Evolutionary conservation across 1,139 yeast genomes (phyloP), one percentile per base, ranked within the genome.

Genomic region (Blastobotrys petasosporus): DNA sequence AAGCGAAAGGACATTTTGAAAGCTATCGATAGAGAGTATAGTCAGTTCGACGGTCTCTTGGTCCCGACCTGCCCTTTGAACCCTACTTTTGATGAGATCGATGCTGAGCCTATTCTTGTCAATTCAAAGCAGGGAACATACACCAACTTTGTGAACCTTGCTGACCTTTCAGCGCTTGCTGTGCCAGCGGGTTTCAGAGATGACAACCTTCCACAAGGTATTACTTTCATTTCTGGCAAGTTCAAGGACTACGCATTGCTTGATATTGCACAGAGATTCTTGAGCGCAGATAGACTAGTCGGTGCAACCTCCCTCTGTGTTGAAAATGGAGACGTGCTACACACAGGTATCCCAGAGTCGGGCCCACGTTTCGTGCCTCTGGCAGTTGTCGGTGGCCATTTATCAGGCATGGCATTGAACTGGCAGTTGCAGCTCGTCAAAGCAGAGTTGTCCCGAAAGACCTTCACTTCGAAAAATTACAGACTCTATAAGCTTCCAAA

Each of bases 331-430:
- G 82, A 78, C 54, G 64, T 60, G 34, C 59, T 78, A 33, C 59
- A 63, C 49, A 48, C 56, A 2, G 35, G 56, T 2, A 58, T 71
- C 13, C 80, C 82, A 32, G 50, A 51, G 15, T 62, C 69, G 34
- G 51, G 50, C 28, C 58, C 68, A 2, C 54, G 69, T 2, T 66
- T 74, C 3, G 69, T 85, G 46, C 76, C 81, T 51, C 70, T 90
- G 51, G 97, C 97, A 1, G 98, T 90, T 32, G 97, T 92, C 41
- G 98, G 98, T 48, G 97, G 97, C 43, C 98, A 92, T 62, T 73
- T 92, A 53, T 73, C 79, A 50, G 97, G 95, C 1, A 78, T 86
- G 73, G 90, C 90, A 46, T 74, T 92, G 55, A 90, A 92, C 65
- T 88, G 97, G 96, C 98, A 92, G 69, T 74, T 92, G 52, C 83